Base-by-base conservation (phyloP, 768 basidiomycete genomes). In the Trametes sanguinea region DNA sequence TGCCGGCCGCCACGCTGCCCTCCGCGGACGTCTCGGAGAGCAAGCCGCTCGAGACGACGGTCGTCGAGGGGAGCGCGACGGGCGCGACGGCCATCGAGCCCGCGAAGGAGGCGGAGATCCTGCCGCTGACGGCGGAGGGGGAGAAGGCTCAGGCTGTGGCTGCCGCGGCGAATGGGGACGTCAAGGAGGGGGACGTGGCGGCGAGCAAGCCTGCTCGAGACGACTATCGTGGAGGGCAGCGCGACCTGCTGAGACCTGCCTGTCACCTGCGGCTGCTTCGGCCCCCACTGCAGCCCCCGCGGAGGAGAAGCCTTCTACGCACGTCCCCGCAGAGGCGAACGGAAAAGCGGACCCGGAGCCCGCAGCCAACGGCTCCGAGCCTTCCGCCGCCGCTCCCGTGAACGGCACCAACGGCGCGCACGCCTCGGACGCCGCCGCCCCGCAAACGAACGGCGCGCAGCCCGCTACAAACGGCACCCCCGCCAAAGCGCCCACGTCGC, bases 21-120 rank as follows among this genome's bases (percentile, higher is more conserved):
- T 60, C 43, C 11, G 57, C 60, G 16, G 54, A 64, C 48, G 64
- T 61, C 11, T 58, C 60, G 7, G 60, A 61, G 60, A 50, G 60
- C 17, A 65, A 62, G 57, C 51, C 57, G 29, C 65, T 64, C n/a
- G 65, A 64, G 53, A 63, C 64, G 7, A 62, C 60, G 3, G 45
- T 69, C 33, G 65, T 69, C 30, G 66, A 69, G 54, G 65, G 61
- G 48, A 54, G 60, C 48, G 44, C 65, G n/a, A 61, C 64, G 6
- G 51, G 35, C 3, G 57, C 51, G 50, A 46, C 57, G 22, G 60
- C 48, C 6, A 62, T 54, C n/a, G 48, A 44, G 54, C 39, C 51
- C 48, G 27, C 53, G 3, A 2, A n/a, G 35, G 50, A 57, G 13
- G 61, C 45, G 9, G 45, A 45, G 27, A 43, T 48, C 11, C 61